Evolutionary conservation across 1,139 yeast genomes (phyloP).

Genomic region (Sugiyamaella novakii): DNA sequence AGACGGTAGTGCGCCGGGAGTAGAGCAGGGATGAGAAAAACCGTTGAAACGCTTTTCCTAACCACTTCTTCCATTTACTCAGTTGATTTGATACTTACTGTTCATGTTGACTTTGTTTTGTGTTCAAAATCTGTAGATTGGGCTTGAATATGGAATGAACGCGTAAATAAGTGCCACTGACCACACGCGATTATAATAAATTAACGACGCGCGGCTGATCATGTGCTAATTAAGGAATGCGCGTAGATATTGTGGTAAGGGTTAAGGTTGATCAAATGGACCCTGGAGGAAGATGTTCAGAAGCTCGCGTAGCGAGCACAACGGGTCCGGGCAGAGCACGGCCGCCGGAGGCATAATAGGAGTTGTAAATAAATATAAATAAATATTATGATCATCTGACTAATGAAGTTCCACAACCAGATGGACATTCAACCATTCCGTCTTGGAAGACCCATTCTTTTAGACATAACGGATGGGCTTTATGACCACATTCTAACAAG

Average conservation of each 20-base stretch:
- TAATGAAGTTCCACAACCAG: slow-evolving; percentile 56
- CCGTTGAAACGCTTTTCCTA: too few species aligned
- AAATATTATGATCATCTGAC: slow-evolving; percentile 15
- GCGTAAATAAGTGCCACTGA: too few species aligned
- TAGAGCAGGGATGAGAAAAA: too few species aligned
- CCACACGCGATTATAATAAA: not conserved
- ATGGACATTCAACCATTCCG: slow-evolving; percentile 74
- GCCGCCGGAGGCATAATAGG: slow-evolving; percentile 4
- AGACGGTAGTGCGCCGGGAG: too few species aligned
- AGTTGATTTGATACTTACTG: not conserved
- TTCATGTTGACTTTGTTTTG: slow-evolving; percentile 1
- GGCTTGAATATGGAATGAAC: too few species aligned
- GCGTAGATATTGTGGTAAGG: too few species aligned
- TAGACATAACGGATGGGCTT: slow-evolving; percentile 82
- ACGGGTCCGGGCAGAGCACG: not conserved
- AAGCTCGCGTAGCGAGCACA: too few species aligned
- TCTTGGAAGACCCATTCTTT: slow-evolving; percentile 73
- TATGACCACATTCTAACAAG: slow-evolving; percentile 80
- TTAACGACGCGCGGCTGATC: slow-evolving; percentile 1
- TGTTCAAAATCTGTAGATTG: too few species aligned
- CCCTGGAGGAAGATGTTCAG: too few species aligned
- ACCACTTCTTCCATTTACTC: not conserved
- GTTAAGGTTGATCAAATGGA: too few species aligned
- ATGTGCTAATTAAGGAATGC: too few species aligned
- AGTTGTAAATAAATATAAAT: slow-evolving; percentile 10